Conservation (phyloP, 495 filamentous ascomycete species). For the Immersiella caudata region DNA sequence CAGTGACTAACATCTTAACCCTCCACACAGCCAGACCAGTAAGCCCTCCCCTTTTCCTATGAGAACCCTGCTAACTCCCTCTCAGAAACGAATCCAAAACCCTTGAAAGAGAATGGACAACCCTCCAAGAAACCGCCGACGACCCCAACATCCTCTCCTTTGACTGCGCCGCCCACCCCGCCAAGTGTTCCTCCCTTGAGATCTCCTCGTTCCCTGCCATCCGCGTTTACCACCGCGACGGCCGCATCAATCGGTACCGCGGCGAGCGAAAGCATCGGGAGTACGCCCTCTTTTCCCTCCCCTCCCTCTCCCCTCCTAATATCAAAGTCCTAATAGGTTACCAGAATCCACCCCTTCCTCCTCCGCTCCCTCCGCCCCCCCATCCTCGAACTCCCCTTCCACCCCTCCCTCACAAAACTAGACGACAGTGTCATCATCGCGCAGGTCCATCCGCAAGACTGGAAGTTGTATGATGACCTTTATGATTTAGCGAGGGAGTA, state of each 20-base stretch:
- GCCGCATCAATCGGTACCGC: slow-evolving; percentile 31
- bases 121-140: slow-evolving; percentile 22
- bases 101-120: slow-evolving; percentile 29
- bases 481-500: slow-evolving; percentile 32
- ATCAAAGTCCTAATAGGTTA: neutral
- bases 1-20: neutral
- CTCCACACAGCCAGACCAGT: slow-evolving; percentile 4
- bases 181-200: slow-evolving; percentile 34
- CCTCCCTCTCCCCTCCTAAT: neutral
- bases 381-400: slow-evolving; percentile 34
- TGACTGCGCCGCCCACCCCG: slow-evolving; percentile 37
- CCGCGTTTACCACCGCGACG: slow-evolving; percentile 39
- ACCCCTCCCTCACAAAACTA: slow-evolving; percentile 20
- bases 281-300: slow-evolving; percentile 23
- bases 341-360: slow-evolving; percentile 36
- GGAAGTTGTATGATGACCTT: slow-evolving; percentile 28
- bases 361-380: slow-evolving; percentile 31
- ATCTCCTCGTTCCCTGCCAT: slow-evolving; percentile 42
- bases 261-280: slow-evolving; percentile 29
- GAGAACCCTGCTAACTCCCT: neutral
- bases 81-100: neutral
- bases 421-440: slow-evolving; percentile 29
- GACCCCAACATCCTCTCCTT: slow-evolving; percentile 37
- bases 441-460: slow-evolving; percentile 25
- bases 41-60: neutral